Percentiles rank a stretch among this genome's conserved stretches.
Evolutionary conservation across 1,139 yeast species (phyloP).

Genomic region (Saccharomyces pastorianus): DNA sequence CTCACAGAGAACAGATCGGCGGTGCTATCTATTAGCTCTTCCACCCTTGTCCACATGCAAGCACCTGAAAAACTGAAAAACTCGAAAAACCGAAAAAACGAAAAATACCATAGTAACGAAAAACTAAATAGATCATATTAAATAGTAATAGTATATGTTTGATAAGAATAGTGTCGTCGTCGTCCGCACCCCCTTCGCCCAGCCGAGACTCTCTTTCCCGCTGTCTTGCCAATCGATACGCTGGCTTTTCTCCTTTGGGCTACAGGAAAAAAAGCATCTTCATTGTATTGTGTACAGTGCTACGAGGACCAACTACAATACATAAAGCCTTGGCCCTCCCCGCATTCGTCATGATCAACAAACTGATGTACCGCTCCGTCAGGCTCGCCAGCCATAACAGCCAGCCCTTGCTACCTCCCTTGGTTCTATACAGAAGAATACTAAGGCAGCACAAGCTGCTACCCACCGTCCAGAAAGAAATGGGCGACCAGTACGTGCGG

Average conservation of each 20-base stretch:
- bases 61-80: too few species aligned
- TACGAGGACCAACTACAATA: not conserved
- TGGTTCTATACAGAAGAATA: constrained; percentile 64
- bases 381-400: not conserved
- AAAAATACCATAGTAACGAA: not conserved
- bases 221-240: not conserved
- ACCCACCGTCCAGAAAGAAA: constrained; percentile 59
- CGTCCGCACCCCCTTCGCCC: not conserved
- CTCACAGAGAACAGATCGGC: constrained; percentile 92
- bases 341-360: not conserved
- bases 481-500: constrained; percentile 87
- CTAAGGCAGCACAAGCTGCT: constrained; percentile 68
- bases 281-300: not conserved
- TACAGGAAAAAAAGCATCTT: not conserved
- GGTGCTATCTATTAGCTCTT: constrained; percentile 11
- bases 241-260: not conserved
- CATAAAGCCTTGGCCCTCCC: not conserved
- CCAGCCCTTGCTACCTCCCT: constrained; percentile 72
- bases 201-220: not conserved
- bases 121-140: not conserved
- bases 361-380: not conserved
- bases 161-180: not conserved
- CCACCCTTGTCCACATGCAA: too few species aligned
- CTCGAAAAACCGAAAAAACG: not conserved
- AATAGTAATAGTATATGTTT: not conserved